Conservation (phyloP, 805 yeast genomes). For the Myxozyma sirexii region DNA sequence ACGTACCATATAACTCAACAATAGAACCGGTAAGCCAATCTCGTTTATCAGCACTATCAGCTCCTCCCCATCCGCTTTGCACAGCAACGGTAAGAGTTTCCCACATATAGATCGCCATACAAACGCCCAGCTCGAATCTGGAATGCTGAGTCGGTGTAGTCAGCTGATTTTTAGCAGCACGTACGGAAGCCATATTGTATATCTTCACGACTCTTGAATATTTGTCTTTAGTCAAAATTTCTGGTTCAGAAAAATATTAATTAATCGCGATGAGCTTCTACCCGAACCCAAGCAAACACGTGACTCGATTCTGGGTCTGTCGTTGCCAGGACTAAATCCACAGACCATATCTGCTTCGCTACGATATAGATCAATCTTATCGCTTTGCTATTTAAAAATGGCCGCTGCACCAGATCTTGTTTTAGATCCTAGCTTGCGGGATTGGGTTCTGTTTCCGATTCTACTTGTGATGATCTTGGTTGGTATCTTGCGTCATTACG, state of each 20-base stretch:
- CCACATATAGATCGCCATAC: conserved; percentile 91
- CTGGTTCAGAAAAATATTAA: neutral
- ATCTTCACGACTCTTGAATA: too few species aligned
- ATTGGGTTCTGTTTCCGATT: conserved; percentile 91
- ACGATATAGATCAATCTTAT: too few species aligned
- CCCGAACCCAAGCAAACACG: neutral
- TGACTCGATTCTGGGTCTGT: neutral
- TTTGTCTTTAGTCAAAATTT: neutral
- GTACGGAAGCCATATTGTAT: conserved; percentile 4
- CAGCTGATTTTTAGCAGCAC: conserved; percentile 13
- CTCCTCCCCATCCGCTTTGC: conserved; percentile 93
- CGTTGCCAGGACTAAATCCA: neutral
- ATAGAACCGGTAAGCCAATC: conserved; percentile 91
- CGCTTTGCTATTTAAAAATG: conserved; percentile 3
- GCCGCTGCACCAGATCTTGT: conserved; percentile 54
- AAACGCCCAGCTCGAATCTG: conserved; percentile 87
- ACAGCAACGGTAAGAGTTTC: conserved; percentile 87
- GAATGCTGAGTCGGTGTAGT: conserved; percentile 57
- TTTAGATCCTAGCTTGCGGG: conserved; percentile 78
- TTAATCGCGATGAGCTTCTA: neutral
- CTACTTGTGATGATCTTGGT: conserved; percentile 86
- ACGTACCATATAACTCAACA: conserved; percentile 67
- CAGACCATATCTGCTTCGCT: neutral
- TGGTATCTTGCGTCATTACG: conserved; percentile 73
- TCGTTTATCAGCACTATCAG: conserved; percentile 84